Evolutionary conservation across 2,329 filamentous ascomycete species (phyloP), one percentile per base, ranked within the genome.

Genomic region (Xylaria sp.): DNA sequence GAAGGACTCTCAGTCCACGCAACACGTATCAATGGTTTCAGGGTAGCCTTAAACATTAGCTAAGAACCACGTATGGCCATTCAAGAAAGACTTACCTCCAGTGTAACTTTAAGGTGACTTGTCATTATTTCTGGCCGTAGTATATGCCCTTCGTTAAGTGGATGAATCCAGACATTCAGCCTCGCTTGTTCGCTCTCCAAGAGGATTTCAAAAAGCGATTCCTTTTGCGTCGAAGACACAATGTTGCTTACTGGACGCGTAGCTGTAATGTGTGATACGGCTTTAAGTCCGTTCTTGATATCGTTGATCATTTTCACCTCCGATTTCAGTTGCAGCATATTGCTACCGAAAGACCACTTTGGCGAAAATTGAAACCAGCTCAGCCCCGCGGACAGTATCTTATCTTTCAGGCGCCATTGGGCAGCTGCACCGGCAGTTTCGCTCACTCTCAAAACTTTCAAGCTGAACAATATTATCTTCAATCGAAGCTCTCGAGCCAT

Each of bases 291-390:
- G 11, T 81, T 79, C 58, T 90, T 83, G 42, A 97, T 90, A 77
- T 97, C 94, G 6, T 87, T 86, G 46, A 98, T 86, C 20, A 97
- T 83, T 72, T 92, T 91, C 40, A 93, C 89, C 80, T 99, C 96
- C 0, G 97, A 95, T 83, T 97, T 98, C 60, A 98, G 85, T 78
- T 99, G 96, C 17, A 99, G 83, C 58, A 93, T 88, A 77, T 97
- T 99, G 75, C 95, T 96, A 65, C 96, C 96, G 80, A 96, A 98
- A 0, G 96, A 97, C 95, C 96, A 99, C 73, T 90, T 89, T 15
- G 94, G 93, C 6, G 93, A 84, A 72, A 90, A 88, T 46, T 86
- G 88, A 80, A 99, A 99, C 97, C 97, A 99, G 69, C 87, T 89
- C 38, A 99, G 83, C 15, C 89, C 94, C 36, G 93, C 94, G 6